Evolutionary conservation across 1,284 basidiomycete genomes (phyloP).

Genomic region (Farysia itapuensis): DNA sequence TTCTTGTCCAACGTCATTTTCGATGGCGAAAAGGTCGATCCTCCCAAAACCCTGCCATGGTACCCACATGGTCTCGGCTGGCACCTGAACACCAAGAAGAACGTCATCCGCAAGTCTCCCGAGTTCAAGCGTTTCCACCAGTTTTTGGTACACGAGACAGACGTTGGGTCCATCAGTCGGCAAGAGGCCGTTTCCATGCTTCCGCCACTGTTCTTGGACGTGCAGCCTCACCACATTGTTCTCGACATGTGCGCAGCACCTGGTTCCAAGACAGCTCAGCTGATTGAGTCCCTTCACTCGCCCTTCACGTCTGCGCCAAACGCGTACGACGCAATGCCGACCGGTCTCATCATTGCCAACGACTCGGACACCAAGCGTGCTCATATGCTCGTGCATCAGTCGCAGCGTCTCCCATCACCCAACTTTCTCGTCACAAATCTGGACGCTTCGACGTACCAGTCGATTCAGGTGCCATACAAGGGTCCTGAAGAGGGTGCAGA

Average conservation of each 20-base stretch:
- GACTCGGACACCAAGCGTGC: constrained; percentile 91
- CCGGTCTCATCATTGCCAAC: constrained; percentile 81
- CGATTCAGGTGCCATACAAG: constrained; percentile 50
- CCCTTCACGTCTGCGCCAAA: constrained; percentile 47
- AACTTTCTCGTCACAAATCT: constrained; percentile 93
- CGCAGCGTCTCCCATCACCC: constrained; percentile 88
- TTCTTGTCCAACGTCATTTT: constrained; percentile 73
- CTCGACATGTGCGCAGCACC: constrained; percentile 99
- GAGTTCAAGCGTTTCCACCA: constrained; percentile 95
- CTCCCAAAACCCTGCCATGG: constrained; percentile 86
- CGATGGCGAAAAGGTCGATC: constrained; percentile 69
- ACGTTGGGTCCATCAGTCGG: constrained; percentile 92
- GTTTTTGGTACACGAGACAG: constrained; percentile 96
- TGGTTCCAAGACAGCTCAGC: constrained; percentile 93
- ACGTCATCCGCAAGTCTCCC: constrained; percentile 82
- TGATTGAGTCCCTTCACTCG: constrained; percentile 80
- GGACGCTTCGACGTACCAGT: constrained; percentile 83
- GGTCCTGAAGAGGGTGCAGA: constrained; percentile 16
- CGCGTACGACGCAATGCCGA: constrained; percentile 52
- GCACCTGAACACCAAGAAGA: constrained; percentile 91
- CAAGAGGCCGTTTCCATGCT: constrained; percentile 99
- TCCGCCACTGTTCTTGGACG: constrained; percentile 89
- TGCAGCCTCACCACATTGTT: constrained; percentile 65
- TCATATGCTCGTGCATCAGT: constrained; percentile 96
- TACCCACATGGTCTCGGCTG: constrained; percentile 92